A percentile compares a stretch with the other conserved stretches of the same genome.
Conservation (phyloP, 2,329 filamentous ascomycete species). For the Acrodontium crateriforme region DNA sequence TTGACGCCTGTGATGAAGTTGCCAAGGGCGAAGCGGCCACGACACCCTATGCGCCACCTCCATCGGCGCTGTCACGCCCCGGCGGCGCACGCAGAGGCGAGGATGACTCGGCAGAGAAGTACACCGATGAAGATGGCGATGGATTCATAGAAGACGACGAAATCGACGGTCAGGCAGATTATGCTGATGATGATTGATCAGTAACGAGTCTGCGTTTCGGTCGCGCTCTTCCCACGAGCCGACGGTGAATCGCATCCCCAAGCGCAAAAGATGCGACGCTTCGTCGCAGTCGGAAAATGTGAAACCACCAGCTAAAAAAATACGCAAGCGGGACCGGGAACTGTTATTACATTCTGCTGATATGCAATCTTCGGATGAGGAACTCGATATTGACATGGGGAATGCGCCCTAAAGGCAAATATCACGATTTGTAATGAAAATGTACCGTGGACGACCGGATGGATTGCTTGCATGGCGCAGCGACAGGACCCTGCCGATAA, state of each 20-base stretch:
- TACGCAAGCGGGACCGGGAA: conserved; percentile 3
- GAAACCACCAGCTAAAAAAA: conserved; percentile 2
- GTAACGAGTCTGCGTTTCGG: too few species aligned
- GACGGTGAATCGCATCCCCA: too few species aligned
- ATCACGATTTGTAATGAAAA: not conserved
- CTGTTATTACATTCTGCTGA: conserved; percentile 1
- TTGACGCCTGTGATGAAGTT: conserved; percentile 76
- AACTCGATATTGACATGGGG: not conserved
- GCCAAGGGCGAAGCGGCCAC: conserved; percentile 45
- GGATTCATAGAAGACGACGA: conserved; percentile 25
- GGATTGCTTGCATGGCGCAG: too few species aligned
- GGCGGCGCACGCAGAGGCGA: conserved; percentile 5
- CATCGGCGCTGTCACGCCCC: conserved; percentile 7
- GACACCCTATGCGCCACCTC: conserved; percentile 4
- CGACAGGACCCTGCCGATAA: too few species aligned
- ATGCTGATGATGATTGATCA: conserved; percentile 14
- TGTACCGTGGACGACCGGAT: too few species aligned
- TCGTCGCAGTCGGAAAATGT: too few species aligned
- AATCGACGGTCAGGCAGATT: conserved; percentile 21
- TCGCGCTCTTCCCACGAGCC: too few species aligned
- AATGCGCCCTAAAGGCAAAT: not conserved
- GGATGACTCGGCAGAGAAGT: conserved; percentile 17
- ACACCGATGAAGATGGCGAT: conserved; percentile 18
- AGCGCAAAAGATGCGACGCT: too few species aligned
- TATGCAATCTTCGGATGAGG: conserved; percentile 2